Base-by-base conservation (phyloP, 352 stramenopile species). In the Elongisporangium anandrum region DNA sequence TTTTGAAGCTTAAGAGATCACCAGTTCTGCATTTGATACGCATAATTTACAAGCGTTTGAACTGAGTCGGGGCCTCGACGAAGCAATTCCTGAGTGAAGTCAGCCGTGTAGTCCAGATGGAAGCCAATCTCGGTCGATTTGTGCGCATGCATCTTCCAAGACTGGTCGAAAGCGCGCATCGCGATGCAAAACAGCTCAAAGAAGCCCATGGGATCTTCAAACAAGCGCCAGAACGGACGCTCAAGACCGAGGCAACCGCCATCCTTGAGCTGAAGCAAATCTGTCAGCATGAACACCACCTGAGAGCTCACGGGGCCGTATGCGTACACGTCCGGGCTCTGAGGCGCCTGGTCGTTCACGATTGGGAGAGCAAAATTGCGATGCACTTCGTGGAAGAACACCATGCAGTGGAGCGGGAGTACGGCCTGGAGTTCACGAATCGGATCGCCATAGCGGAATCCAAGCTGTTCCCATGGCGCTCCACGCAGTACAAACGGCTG, bases 191-290 rank as follows among this genome's bases (percentile, higher is more conserved):
- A 95, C 10, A 95, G 72, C 62, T 95, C 85, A 52, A 80, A 92
- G 60, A 93, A 90, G 3, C 78, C 83, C 38, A 93, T 85, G 0
- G 85, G 81, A 66, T 95, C 85, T 54, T 95, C 85, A 66, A 95
- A 95, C 1, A 93, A 68, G 8, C 79, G 81, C 85, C 85, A 95
- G 61, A 93, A 95, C 22, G 84, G 81, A 8, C 84, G 79, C 63
- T 92, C 85, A 0, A 72, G 74, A 9, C 84, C 85, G 17, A 95
- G 61, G 55, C 84, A 95, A 4, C 71, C 76, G 8, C 85, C 85
- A 45, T 91, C 82, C 54, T 74, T 77, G 9, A 95, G 68, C 60
- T 95, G 81, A 47, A 95, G 63, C 57, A 92, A 59, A 23, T 95
- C 81, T 0, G 80, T 68, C 9, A 90, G 57, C 26, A 93, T 55